Conservation (phyloP, 495 filamentous ascomycete species). For the Oidiodendron maius region DNA sequence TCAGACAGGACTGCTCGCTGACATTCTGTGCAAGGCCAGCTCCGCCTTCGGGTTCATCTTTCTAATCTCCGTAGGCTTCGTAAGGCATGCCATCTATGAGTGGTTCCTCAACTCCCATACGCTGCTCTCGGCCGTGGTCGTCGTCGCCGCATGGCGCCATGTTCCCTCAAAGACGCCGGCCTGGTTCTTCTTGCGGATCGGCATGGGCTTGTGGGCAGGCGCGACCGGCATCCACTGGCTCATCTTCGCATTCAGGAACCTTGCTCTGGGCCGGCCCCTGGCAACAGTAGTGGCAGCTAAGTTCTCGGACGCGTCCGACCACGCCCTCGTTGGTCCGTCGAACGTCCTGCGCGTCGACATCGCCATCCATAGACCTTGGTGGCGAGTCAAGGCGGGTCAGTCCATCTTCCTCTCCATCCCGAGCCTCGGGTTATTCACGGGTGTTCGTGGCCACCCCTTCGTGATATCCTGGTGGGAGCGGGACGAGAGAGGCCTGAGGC, state of each 20-base stretch:
- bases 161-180: conserved; percentile 8
- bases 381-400: conserved; percentile 26
- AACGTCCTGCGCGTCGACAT: conserved; percentile 15
- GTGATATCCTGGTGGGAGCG: conserved; percentile 30
- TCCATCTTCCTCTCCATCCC: conserved; percentile 27
- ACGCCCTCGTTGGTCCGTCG: not conserved
- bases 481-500: conserved; percentile 18
- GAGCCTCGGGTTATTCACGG: conserved; percentile 22
- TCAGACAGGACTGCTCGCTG: conserved; percentile 7
- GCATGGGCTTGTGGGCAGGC: conserved; percentile 5
- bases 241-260: conserved; percentile 13
- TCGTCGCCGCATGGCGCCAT: conserved; percentile 12
- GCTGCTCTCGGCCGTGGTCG: conserved; percentile 5
- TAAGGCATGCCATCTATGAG: conserved; percentile 10
- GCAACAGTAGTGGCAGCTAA: conserved; percentile 4
- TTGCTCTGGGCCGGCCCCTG: conserved; percentile 3
- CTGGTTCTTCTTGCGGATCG: conserved; percentile 13
- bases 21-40: conserved; percentile 5
- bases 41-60: conserved; percentile 10
- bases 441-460: conserved; percentile 29
- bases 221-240: conserved; percentile 1
- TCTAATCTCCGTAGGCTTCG: conserved; percentile 11
- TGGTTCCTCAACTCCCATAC: conserved; percentile 13
- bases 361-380: conserved; percentile 27
- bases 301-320: not conserved